These are phyloP conservation scores for Tulasnella sp. DNA, from an alignment of 768 basidiomycete species.

Conservation along the genomic window DNA sequence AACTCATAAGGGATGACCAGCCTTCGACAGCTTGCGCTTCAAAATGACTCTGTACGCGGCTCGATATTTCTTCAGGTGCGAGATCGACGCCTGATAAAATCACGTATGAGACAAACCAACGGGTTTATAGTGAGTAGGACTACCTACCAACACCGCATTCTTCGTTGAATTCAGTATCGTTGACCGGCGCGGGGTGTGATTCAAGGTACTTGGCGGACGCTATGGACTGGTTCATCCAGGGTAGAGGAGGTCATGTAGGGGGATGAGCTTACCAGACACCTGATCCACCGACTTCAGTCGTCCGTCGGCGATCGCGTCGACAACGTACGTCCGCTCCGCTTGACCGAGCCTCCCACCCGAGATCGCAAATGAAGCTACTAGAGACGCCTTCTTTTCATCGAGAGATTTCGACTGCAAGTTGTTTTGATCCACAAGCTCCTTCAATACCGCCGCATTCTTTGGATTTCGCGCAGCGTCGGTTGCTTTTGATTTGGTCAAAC, in stretches of 20 bases:
- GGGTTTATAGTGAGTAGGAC: background rate
- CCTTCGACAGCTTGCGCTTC: constrained; percentile 42
- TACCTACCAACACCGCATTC: constrained; percentile 78
- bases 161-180: constrained; percentile 58
- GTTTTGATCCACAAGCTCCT: constrained; percentile 51
- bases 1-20: constrained; percentile 64
- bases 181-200: constrained; percentile 43
- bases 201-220: constrained; percentile 71
- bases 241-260: background rate
- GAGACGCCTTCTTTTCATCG: constrained; percentile 64
- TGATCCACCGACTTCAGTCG: constrained; percentile 74
- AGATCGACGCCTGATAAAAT: constrained; percentile 61
- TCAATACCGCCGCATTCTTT: constrained; percentile 60
- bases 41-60: constrained; percentile 46
- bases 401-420: constrained; percentile 35
- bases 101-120: background rate
- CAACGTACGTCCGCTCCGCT: constrained; percentile 47
- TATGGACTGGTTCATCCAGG: constrained; percentile 22
- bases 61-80: constrained; percentile 48
- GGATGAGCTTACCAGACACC: constrained; percentile 52
- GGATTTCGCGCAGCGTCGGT: constrained; percentile 69
- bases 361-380: constrained; percentile 55
- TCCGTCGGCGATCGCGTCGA: constrained; percentile 56
- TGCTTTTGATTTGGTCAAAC: constrained; percentile 63
- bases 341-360: constrained; percentile 45